phyloP scores from a whole-genome alignment of 768 basidiomycete genomes.

The Termitomyces sp. region DNA sequence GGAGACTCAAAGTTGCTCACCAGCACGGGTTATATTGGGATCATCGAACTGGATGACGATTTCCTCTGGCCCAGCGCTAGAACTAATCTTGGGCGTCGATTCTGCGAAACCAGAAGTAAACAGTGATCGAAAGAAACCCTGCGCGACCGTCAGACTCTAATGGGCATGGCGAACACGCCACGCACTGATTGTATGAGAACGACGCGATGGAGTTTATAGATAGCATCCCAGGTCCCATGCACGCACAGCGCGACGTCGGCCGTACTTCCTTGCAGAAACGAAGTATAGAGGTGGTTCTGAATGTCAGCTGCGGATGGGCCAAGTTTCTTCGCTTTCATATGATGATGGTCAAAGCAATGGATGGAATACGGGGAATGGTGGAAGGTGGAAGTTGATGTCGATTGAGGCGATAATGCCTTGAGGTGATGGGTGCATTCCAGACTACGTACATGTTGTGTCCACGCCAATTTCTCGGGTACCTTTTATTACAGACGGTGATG shows the following conservation, averaged over 20 bases:
- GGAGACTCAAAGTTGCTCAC: constrained; percentile 36
- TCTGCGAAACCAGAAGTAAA: constrained; percentile 82
- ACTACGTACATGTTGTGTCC: not conserved
- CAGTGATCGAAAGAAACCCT: constrained; percentile 87
- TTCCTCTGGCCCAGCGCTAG: constrained; percentile 38
- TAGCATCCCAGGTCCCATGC: constrained; percentile 59
- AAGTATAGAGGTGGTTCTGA: constrained; percentile 72
- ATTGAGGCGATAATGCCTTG: not conserved
- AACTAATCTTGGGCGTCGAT: constrained; percentile 35
- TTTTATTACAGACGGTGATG: not conserved
- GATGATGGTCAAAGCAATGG: not conserved
- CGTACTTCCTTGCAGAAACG: constrained; percentile 68
- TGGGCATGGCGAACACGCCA: constrained; percentile 9
- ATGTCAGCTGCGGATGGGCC: constrained; percentile 51
- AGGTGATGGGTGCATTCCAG: not conserved
- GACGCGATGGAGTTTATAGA: constrained; percentile 80
- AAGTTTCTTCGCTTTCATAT: constrained; percentile 34
- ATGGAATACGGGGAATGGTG: not conserved
- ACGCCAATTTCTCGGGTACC: not conserved
- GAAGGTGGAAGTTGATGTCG: constrained; percentile 2
- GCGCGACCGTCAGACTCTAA: constrained; percentile 1
- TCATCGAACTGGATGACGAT: constrained; percentile 79
- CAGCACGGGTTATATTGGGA: constrained; percentile 83
- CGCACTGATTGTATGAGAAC: constrained; percentile 85
- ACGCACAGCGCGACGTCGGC: constrained; percentile 78